Conservation (phyloP, 2,329 filamentous ascomycete genomes). For the Dactylellina haptotyla region DNA sequence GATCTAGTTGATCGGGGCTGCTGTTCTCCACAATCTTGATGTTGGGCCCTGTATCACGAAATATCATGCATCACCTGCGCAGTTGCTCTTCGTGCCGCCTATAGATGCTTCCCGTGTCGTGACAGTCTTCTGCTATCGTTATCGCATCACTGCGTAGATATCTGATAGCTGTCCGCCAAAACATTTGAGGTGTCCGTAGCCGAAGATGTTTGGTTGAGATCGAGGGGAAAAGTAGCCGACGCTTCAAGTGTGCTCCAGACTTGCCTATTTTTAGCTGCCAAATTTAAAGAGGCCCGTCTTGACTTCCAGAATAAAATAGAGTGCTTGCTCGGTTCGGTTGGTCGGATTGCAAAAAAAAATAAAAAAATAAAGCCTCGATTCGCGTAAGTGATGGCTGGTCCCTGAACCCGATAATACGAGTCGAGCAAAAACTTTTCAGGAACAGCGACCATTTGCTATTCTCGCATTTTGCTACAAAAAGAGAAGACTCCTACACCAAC, state of each 20-base stretch:
- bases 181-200: background rate
- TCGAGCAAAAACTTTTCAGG: background rate
- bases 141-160: constrained; percentile 4
- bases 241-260: constrained; percentile 22
- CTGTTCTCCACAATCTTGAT: constrained; percentile 23
- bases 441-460: background rate
- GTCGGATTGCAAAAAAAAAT: background rate
- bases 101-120: background rate
- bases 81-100: constrained; percentile 18
- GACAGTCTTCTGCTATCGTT: constrained; percentile 10
- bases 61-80: no score
- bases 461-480: constrained; percentile 24
- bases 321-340: background rate
- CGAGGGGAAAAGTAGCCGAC: constrained; percentile 34
- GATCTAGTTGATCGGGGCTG: constrained; percentile 39
- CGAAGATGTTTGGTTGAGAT: background rate
- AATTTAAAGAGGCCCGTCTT: constrained; percentile 7
- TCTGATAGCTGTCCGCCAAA: constrained; percentile 9
- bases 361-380: constrained; percentile 6
- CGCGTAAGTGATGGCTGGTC: constrained; percentile 11
- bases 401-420: background rate
- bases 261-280: constrained; percentile 36
- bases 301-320: background rate
- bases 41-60: background rate
- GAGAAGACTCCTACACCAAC: constrained; percentile 19